These are phyloP conservation scores for Clarkia xantiana DNA, from an alignment of 345 rosid species.

Conservation along the genomic window DNA sequence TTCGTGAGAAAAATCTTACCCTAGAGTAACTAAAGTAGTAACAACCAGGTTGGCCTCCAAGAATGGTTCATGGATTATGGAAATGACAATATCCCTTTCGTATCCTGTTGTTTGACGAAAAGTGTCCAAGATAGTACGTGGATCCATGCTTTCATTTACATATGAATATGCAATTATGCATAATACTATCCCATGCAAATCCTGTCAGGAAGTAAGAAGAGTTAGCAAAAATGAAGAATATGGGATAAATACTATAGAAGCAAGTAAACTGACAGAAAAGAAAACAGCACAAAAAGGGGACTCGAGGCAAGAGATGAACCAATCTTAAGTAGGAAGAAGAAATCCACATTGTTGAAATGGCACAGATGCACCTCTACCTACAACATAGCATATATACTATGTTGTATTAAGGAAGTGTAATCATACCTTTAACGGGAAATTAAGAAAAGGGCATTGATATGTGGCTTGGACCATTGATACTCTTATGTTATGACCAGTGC, in stretches of 20 bases:
- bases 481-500: conserved; percentile 52
- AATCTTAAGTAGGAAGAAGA: too few species aligned
- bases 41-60: conserved; percentile 43
- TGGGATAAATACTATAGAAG: not conserved
- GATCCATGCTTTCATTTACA: conserved; percentile 25
- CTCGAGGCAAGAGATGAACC: too few species aligned
- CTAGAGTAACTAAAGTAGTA: conserved; percentile 48
- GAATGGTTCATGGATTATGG: conserved; percentile 45
- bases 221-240: not conserved
- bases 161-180: conserved; percentile 53
- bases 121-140: conserved; percentile 31
- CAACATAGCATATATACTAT: too few species aligned
- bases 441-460: conserved; percentile 74
- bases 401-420: not conserved
- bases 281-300: not conserved
- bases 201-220: conserved; percentile 24
- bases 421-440: conserved; percentile 52
- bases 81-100: conserved; percentile 42
- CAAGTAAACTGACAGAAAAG: not conserved
- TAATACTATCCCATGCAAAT: conserved; percentile 37
- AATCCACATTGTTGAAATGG: too few species aligned
- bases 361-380: too few species aligned
- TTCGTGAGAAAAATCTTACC: conserved; percentile 26
- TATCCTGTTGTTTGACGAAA: conserved; percentile 54
- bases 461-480: conserved; percentile 52